Conservation (phyloP, 1,139 yeast species). For the Candida frijolesensis region DNA sequence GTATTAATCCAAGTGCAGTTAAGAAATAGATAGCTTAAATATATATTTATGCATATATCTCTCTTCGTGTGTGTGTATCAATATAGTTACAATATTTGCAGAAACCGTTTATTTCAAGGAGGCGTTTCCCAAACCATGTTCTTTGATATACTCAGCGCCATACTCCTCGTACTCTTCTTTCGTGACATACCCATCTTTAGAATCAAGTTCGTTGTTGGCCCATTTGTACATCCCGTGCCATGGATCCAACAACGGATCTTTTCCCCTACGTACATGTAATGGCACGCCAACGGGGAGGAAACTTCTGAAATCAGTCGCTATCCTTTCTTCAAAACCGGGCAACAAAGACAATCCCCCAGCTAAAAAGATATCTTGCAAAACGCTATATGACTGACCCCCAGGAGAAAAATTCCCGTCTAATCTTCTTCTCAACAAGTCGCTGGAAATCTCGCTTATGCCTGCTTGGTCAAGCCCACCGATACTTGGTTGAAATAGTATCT, state of each 20-base stretch:
- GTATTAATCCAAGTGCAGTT: constrained; percentile 64
- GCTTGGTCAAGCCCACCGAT: constrained; percentile 97
- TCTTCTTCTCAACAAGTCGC: constrained; percentile 64
- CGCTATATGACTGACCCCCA: constrained; percentile 55
- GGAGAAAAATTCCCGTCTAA: constrained; percentile 52
- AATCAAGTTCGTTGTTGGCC: constrained; percentile 54
- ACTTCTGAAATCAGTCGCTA: constrained; percentile 64
- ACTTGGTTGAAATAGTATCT: constrained; percentile 88
- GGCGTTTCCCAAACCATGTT: constrained; percentile 78
- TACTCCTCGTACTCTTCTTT: constrained; percentile 79
- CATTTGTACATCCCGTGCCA: constrained; percentile 96
- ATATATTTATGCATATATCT: not conserved
- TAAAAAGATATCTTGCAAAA: constrained; percentile 66
- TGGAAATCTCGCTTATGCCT: constrained; percentile 77
- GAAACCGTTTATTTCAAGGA: constrained; percentile 17
- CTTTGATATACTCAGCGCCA: constrained; percentile 89
- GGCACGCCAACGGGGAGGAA: constrained; percentile 72
- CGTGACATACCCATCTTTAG: constrained; percentile 55
- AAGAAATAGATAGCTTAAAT: constrained; percentile 10
- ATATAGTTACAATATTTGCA: not conserved
- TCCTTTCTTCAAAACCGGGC: constrained; percentile 65
- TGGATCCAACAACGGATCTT: constrained; percentile 73
- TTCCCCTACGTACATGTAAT: constrained; percentile 63
- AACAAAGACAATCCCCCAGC: constrained; percentile 85
- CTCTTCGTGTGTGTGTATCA: not conserved